Base-by-base conservation (phyloP, 129 eudicot species). In the Flaveria robusta region DNA sequence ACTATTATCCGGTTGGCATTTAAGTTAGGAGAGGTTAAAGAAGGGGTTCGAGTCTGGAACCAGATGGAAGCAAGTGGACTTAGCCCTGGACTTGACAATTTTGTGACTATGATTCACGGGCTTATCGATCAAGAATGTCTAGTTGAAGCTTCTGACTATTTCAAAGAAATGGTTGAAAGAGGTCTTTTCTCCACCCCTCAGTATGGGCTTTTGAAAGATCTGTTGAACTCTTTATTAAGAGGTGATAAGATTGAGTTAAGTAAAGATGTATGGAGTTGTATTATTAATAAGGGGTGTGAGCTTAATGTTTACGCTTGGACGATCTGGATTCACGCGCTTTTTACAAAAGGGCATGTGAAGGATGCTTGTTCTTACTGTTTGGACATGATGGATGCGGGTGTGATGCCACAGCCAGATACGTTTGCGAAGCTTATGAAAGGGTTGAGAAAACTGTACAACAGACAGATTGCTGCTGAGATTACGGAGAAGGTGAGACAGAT, bases 371-470 rank as follows among this genome's bases (percentile, higher is more conserved):
- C 89, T 11, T 91, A 91, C 18, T 91, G 93, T 86, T 82, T 91
- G 74, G 97, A 91, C 26, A 91, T 91, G 97, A 84, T 91, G 93
- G 93, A 88, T 18, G 87, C 79, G 26, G 88, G 87, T 51, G 67
- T 91, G 50, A 84, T 91, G 97, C 97, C 97, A 24, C 91, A 91
- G 26, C 87, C 97, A 0, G 89, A 87, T 81, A 91, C 93, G n/a
- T 91, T 88, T 79, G 91, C 89, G 7, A 91, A 86, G 79, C 88
- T 91, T 0, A 91, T 91, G 91, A 82, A 56, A 74, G 97, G 93
- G 52, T 65, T 88, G 72, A 84, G 82, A 46, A 88, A 91, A 46
- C 69, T 88, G 75, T 86, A 88, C 26, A 91, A 91, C 52, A 79
- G 93, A 77, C 84, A 81, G 71, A 82, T 91, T 84, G 97, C 97